Evolutionary conservation across 208 protist genomes (phyloP).

Genomic region (Acanthamoeba castellanii): DNA sequence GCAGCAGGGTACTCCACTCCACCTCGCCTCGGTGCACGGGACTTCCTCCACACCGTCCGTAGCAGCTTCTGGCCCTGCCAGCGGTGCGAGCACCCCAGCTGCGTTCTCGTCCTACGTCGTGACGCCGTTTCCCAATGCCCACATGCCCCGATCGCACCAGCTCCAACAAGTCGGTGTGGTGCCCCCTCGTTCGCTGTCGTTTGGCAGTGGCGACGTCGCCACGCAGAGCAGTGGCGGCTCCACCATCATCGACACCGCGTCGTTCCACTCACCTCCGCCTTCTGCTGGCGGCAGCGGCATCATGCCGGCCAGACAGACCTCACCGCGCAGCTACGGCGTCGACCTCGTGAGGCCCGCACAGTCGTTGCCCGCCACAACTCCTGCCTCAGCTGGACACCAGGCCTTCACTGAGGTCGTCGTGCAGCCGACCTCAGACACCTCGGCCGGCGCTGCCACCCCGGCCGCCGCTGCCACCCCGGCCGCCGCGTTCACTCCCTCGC

Average conservation of each 20-base stretch:
- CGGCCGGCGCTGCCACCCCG: not conserved
- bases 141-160: not conserved
- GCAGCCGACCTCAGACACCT: not conserved
- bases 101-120: not conserved
- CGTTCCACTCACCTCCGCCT: not conserved
- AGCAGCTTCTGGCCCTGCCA: not conserved
- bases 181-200: not conserved
- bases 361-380: too few species aligned
- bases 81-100: too few species aligned
- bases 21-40: not conserved
- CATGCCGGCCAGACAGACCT: not conserved
- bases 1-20: not conserved
- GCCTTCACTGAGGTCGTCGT: not conserved
- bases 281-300: not conserved
- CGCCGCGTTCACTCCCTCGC: not conserved
- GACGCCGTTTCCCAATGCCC: not conserved
- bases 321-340: not conserved
- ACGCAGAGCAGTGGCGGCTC: not conserved
- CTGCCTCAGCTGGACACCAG: not conserved
- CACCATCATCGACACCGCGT: slow-evolving; percentile 30
- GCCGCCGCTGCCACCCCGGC: not conserved
- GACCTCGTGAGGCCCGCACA: not conserved
- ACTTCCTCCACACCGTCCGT: not conserved
- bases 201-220: not conserved
- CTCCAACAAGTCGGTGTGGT: not conserved